These are phyloP conservation scores for Melaleuca quinquenervia DNA, from an alignment of 345 rosid species.

Conservation along the genomic window DNA sequence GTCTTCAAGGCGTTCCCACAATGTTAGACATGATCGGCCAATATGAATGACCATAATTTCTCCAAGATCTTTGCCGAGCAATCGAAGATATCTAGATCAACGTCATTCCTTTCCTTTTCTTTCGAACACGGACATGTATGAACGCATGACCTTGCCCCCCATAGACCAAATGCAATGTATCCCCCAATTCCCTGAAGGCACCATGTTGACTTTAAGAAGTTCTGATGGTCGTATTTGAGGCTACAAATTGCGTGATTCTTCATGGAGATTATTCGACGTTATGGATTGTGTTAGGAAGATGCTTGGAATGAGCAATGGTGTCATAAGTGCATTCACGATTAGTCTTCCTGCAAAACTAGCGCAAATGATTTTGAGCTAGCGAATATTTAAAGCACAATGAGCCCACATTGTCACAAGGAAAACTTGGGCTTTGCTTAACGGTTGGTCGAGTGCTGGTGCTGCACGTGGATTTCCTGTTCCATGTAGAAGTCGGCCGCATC, in stretches of 20 bases:
- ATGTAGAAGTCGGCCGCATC: no score
- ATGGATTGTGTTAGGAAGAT: not conserved
- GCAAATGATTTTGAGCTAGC: no score
- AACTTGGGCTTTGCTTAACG: no score
- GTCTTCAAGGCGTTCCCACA: not conserved
- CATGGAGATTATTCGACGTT: rapidly evolving
- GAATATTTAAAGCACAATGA: no score
- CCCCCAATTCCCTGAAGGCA: no score
- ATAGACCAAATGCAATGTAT: not conserved
- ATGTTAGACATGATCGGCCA: not conserved
- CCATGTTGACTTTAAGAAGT: no score
- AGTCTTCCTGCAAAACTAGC: no score
- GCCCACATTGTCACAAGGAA: no score
- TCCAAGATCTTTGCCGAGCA: rapidly evolving
- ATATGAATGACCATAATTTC: not conserved
- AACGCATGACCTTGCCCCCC: rapidly evolving
- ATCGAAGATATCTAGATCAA: not conserved
- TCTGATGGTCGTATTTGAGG: not conserved
- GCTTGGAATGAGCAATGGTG: not conserved
- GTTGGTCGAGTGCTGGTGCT: no score
- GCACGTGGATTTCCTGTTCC: no score
- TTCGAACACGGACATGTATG: not conserved
- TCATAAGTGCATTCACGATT: no score
- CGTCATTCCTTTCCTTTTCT: not conserved
- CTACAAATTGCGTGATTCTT: rapidly evolving